Evolutionary conservation across 164 flowering plant genomes (phyloP), one percentile per base, ranked within the genome.

Genomic region (Aristolochia californica): DNA sequence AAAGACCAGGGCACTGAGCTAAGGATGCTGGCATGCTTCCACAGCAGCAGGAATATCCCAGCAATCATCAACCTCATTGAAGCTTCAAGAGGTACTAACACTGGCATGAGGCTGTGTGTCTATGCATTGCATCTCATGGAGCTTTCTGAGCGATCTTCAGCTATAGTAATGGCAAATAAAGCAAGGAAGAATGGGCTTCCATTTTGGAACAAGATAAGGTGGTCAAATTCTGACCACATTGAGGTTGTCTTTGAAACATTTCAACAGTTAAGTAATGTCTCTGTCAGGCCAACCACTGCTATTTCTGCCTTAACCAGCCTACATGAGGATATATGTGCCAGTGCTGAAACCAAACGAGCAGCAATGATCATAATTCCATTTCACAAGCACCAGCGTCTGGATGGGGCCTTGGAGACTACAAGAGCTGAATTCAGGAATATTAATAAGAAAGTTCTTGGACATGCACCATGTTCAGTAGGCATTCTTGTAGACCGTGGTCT

Each of bases 91-190:
- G 87, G 89, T 5, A 74, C 70, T 11, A 72, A 69, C 45, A 54
- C 72, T 48, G 57, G 59, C 7, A 77, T 62, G 34, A 69, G 77
- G 12, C 66, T 85, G 12, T 51, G 63, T 45, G 77, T 85, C 5
- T 80, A 82, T 51, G 83, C 80, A 0, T 62, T 85, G 87, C 91
- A 83, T 71, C 81, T 83, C 43, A 81, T 75, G 78, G 91, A 85
- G 43, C 43, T 84, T 7, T 74, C 88, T 1, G 95, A 87, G 67
- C 77, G 95, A 53, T 53, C 95, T 1, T 87, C 95, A 0, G 82
- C 91, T 11, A 83, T 84, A 17, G 66, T 70, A 25, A 87, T 83
- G 85, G 88, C 80, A 23, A 83, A 84, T 65, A 81, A 78, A 70
- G 85, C 82, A 13, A 65, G 83, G 23, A 75, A 56, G 38, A 82